Base-by-base conservation (phyloP, 306 rosid species). In the Casuarina cunninghamiana region DNA sequence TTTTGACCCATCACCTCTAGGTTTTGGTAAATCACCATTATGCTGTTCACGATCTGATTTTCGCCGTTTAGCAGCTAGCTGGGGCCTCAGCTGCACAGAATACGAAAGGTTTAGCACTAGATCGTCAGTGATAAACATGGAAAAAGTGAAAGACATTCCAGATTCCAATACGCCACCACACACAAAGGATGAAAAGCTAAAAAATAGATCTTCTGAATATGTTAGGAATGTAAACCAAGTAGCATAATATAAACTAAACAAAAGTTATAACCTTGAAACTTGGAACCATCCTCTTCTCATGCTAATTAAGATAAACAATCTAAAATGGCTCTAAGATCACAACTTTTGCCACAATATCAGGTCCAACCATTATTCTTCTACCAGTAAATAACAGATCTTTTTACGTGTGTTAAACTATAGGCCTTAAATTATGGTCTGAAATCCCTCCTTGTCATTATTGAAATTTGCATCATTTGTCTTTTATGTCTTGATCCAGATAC, bases 11-110 rank as follows among this genome's bases (percentile, higher is more conserved):
- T 75, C 83, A 50, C 35, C n/a, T 49, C 19, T 71, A 80, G 15
- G 74, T 63, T 83, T 79, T 54, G 57, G 77, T 9, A 54, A 41
- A 63, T 77, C 60, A 60, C 76, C 83, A 43, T 71, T 78, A 77
- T 75, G 69, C 68, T 72, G 86, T 49, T 58, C 53, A 69, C 79
- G 66, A 49, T 80, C 80, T 55, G 80, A 74, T 78, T 85, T 88
- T 76, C 84, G 79, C 67, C 76, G 83, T 73, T 78, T 91, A 42
- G 88, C 84, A 75, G 62, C 66, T 66, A 89, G 78, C 65, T 87
- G 90, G 5, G 96, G 93, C 81, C 89, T 87, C 87, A 93, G 73
- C 97, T 93, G 83, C 78, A 88, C 46, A 76, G 5, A 67, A 75
- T 46, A 65, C 6, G 55, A 72, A 21, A 16, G 70, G 72, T 53